phyloP scores from a whole-genome alignment of 805 yeast genomes.

The Zygoascus tannicola region DNA sequence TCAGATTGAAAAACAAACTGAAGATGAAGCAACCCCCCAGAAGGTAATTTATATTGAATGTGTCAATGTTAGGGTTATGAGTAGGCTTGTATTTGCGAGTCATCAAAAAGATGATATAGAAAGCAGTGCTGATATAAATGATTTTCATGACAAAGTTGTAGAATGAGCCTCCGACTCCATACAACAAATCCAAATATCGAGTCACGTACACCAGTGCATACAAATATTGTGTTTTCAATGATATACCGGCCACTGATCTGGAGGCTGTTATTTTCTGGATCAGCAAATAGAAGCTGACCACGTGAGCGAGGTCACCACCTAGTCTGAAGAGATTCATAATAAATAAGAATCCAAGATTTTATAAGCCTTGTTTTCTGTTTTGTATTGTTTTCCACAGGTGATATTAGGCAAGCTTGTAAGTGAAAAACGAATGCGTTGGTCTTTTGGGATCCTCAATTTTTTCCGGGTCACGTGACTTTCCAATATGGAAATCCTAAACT shows the following conservation, averaged over 20 bases:
- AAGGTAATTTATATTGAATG: slow-evolving; percentile 66
- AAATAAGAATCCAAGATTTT: background rate
- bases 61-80: slow-evolving; percentile 54
- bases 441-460: slow-evolving; percentile 1
- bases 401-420: background rate
- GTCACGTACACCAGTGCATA: slow-evolving; percentile 66
- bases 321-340: slow-evolving; percentile 9
- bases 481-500: too few relatives aligned
- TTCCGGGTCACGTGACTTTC: too few relatives aligned
- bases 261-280: slow-evolving; percentile 58
- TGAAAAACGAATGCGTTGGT: background rate
- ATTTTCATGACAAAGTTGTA: slow-evolving; percentile 79
- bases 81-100: slow-evolving; percentile 46
- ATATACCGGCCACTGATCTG: slow-evolving; percentile 69
- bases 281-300: slow-evolving; percentile 67
- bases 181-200: slow-evolving; percentile 59
- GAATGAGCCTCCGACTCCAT: slow-evolving; percentile 34
- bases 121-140: slow-evolving; percentile 65
- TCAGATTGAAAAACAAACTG: slow-evolving; percentile 56
- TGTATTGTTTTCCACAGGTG: too few relatives aligned
- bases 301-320: slow-evolving; percentile 59
- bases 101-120: slow-evolving; percentile 68
- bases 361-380: too few relatives aligned
- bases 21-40: slow-evolving; percentile 51
- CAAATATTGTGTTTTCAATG: slow-evolving; percentile 77